Conservation (phyloP, 1,139 yeast species). For the Magnusiomyces ingens region DNA sequence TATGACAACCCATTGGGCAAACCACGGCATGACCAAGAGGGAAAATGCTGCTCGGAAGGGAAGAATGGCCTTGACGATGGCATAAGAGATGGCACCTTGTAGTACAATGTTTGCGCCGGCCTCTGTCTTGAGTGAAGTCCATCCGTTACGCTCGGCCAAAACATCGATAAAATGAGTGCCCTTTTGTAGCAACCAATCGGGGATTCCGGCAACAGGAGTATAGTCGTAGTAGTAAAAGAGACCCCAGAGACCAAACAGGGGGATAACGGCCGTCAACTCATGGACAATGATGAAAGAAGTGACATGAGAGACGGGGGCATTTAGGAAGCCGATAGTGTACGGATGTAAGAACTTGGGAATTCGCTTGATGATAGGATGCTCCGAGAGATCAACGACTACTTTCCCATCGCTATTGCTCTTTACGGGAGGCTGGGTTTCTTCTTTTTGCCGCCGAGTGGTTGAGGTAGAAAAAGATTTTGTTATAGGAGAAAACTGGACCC, state of each 20-base stretch:
- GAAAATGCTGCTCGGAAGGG: slow-evolving; percentile 58
- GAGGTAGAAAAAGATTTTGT: no score
- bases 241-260: slow-evolving; percentile 74
- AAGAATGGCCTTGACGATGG: slow-evolving; percentile 54
- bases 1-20: slow-evolving; percentile 51
- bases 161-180: slow-evolving; percentile 56
- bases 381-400: slow-evolving; percentile 11
- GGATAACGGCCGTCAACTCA: slow-evolving; percentile 77
- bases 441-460: no score
- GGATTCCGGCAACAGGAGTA: slow-evolving; percentile 44
- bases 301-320: slow-evolving; percentile 65
- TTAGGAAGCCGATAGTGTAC: slow-evolving; percentile 43
- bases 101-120: slow-evolving; percentile 53
- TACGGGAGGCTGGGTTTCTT: not conserved
- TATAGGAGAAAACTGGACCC: no score
- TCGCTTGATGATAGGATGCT: slow-evolving; percentile 14
- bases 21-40: slow-evolving; percentile 57
- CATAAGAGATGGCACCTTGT: slow-evolving; percentile 89
- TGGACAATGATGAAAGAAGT: slow-evolving; percentile 74
- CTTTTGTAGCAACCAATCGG: slow-evolving; percentile 57
- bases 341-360: slow-evolving; percentile 46
- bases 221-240: slow-evolving; percentile 51
- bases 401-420: slow-evolving; percentile 5
- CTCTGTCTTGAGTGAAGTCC: slow-evolving; percentile 35
- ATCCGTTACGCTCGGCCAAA: slow-evolving; percentile 34